A percentile compares a stretch with the other conserved stretches of the same genome.
Conservation (phyloP, 495 filamentous ascomycete genomes). For the Lophiostoma macrostomum region DNA sequence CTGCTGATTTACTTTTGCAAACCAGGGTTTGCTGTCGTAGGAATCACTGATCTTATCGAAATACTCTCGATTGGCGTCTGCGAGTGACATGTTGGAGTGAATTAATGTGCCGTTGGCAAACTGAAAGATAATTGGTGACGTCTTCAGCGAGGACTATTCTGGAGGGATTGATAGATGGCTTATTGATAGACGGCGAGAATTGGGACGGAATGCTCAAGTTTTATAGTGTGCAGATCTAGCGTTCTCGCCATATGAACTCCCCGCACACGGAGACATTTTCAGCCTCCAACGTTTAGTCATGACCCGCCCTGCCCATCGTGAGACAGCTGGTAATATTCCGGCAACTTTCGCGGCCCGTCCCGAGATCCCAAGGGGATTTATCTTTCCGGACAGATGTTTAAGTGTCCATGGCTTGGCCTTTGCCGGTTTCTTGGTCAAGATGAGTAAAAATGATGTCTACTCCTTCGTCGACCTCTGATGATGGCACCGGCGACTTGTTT, state of each 20-base stretch:
- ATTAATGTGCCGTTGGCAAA: background rate
- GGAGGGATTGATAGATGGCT: background rate
- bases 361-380: background rate
- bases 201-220: too few species aligned
- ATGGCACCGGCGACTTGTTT: too few species aligned
- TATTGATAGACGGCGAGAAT: too few species aligned
- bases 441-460: too few species aligned
- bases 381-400: too few species aligned
- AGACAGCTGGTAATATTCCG: background rate
- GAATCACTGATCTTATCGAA: constrained; percentile 50
- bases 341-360: background rate
- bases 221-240: too few species aligned
- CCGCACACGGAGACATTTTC: constrained; percentile 8
- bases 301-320: background rate
- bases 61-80: constrained; percentile 52
- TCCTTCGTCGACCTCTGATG: too few species aligned
- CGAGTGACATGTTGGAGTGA: constrained; percentile 33
- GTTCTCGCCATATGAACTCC: background rate
- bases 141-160: too few species aligned
- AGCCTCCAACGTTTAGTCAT: too few species aligned
- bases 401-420: too few species aligned
- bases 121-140: too few species aligned
- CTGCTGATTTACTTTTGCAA: constrained; percentile 36
- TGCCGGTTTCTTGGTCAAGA: too few species aligned
- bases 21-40: constrained; percentile 49